Evolutionary conservation across 768 basidiomycete genomes (phyloP).

Genomic region (Pleurotus giganteus): DNA sequence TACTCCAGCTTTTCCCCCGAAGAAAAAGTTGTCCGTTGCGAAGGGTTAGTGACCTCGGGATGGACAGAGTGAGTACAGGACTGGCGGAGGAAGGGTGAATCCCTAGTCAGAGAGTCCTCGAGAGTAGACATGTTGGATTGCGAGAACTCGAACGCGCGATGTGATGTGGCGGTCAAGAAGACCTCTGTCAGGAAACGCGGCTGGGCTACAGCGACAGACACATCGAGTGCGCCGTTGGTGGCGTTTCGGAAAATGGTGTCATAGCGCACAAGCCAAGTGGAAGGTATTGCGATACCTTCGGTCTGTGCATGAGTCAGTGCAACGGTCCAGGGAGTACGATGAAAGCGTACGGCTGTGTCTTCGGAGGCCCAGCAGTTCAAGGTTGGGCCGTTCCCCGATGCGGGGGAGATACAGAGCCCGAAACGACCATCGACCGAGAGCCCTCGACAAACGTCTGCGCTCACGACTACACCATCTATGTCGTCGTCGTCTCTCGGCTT

Average conservation of each 20-base stretch:
- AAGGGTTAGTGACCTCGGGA: neutral
- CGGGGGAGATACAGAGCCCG: constrained; percentile 15
- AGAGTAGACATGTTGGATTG: constrained; percentile 30
- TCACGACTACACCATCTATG: constrained; percentile 25
- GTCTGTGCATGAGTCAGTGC: constrained; percentile 17
- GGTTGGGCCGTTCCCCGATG: constrained; percentile 9
- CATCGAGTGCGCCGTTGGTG: constrained; percentile 1
- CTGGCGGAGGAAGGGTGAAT: constrained; percentile 49
- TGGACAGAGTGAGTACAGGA: constrained; percentile 37
- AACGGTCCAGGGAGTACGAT: constrained; percentile 12
- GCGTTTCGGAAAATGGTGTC: constrained; percentile 29
- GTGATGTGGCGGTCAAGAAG: constrained; percentile 49
- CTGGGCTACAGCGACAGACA: constrained; percentile 24
- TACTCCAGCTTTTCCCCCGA: constrained; percentile 30
- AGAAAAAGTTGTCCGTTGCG: neutral
- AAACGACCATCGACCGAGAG: constrained; percentile 19
- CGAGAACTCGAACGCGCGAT: constrained; percentile 45
- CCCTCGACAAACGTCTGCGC: constrained; percentile 28
- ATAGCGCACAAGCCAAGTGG: constrained; percentile 36
- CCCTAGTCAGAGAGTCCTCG: constrained; percentile 41
- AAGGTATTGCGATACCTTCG: constrained; percentile 37
- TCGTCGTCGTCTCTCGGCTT: constrained; percentile 14
- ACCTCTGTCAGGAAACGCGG: constrained; percentile 46
- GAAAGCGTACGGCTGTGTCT: constrained; percentile 33
- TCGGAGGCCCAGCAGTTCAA: constrained; percentile 31